These are phyloP conservation scores for Leptosphaerulina australis DNA, from an alignment of 2,329 filamentous ascomycete species.

Conservation along the genomic window DNA sequence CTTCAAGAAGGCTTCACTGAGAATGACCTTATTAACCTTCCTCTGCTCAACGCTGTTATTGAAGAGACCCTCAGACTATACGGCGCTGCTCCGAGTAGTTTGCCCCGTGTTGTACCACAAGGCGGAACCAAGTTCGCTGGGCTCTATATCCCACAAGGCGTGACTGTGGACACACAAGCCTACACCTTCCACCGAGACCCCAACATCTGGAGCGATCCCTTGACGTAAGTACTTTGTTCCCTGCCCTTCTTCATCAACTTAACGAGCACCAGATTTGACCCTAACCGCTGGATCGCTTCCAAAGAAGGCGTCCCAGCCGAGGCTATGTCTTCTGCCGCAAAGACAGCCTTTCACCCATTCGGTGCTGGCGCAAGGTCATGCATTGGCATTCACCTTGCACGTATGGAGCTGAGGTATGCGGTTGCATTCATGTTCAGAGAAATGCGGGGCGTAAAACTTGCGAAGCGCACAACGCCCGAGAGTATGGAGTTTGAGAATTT, in stretches of 20 bases:
- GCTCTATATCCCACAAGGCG: constrained; percentile 47
- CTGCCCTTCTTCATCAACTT: background rate
- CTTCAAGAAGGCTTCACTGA: constrained; percentile 32
- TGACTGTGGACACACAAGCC: constrained; percentile 49
- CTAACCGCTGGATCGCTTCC: constrained; percentile 38
- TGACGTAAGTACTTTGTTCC: constrained; percentile 26
- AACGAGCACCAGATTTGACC: constrained; percentile 38
- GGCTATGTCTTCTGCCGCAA: constrained; percentile 40
- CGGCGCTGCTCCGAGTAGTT: constrained; percentile 43
- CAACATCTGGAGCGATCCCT: constrained; percentile 33
- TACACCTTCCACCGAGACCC: constrained; percentile 50
- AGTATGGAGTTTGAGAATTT: constrained; percentile 54
- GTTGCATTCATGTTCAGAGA: constrained; percentile 60
- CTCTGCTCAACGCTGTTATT: constrained; percentile 48
- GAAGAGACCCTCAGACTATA: constrained; percentile 50
- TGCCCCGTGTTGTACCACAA: constrained; percentile 48
- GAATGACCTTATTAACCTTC: constrained; percentile 41
- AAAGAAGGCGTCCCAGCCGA: constrained; percentile 31
- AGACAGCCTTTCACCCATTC: constrained; percentile 70
- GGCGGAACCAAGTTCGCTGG: constrained; percentile 45
- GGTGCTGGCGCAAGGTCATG: constrained; percentile 72
- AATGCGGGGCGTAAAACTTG: constrained; percentile 45
- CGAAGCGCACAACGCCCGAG: constrained; percentile 39
- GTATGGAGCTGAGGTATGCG: constrained; percentile 61
- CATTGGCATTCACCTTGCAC: constrained; percentile 70